phyloP scores from a whole-genome alignment of 164 flowering plant genomes.

The Echeveria elegans region DNA sequence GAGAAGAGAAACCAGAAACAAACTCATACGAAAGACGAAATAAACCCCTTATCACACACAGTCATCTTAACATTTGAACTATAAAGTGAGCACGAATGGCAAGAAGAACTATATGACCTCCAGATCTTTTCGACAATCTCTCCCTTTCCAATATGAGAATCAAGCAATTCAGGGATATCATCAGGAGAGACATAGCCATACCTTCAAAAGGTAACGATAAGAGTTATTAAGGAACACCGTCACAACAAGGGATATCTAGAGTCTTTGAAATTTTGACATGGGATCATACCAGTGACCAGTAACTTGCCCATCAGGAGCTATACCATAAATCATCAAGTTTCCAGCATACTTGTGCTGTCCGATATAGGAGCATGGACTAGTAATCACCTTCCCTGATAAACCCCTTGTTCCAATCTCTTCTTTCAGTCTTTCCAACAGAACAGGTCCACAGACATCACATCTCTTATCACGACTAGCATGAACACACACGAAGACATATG shows the following conservation, averaged over 20 bases:
- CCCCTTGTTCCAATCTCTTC: constrained; percentile 57
- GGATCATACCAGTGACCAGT: constrained; percentile 67
- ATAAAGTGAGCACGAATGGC: not conserved
- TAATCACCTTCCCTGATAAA: constrained; percentile 47
- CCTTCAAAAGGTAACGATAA: not conserved
- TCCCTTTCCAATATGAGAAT: constrained; percentile 9
- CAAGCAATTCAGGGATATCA: constrained; percentile 6
- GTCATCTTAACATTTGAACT: not conserved
- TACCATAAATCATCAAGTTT: constrained; percentile 66
- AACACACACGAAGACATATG: constrained; percentile 76
- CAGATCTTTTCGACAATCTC: not conserved
- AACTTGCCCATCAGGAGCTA: constrained; percentile 46
- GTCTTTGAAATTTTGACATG: not conserved
- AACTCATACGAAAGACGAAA: too few species aligned
- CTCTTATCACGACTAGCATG: constrained; percentile 81
- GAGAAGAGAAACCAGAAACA: too few species aligned
- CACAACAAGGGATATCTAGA: not conserved
- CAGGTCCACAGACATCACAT: constrained; percentile 97
- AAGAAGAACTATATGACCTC: not conserved
- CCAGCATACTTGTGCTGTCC: constrained; percentile 99
- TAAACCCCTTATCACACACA: not conserved
- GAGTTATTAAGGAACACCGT: not conserved
- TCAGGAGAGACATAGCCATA: constrained; percentile 9
- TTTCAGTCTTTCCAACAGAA: constrained; percentile 56
- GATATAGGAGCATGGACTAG: constrained; percentile 75